phyloP scores from a whole-genome alignment of 371 early-diverging fungal genomes.

The Blakeslea trispora region DNA sequence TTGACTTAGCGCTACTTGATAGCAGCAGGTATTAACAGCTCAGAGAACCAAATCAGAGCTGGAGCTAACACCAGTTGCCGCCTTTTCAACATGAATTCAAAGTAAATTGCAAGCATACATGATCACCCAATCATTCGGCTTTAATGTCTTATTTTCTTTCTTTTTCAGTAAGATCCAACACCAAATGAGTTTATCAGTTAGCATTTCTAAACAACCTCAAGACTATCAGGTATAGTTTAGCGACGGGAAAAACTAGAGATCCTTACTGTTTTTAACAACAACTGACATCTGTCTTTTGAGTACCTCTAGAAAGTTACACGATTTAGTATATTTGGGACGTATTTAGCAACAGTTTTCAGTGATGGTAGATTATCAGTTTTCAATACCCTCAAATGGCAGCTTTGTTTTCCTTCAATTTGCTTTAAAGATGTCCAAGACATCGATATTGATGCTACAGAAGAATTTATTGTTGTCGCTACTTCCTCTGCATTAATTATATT shows the following conservation, averaged over 20 bases:
- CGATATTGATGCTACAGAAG: constrained; percentile 48
- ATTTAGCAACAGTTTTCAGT: constrained; percentile 60
- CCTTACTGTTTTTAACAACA: neutral
- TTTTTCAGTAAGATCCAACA: constrained; percentile 2
- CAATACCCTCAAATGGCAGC: constrained; percentile 50
- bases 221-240: constrained; percentile 32
- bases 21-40: constrained; percentile 59
- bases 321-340: constrained; percentile 53
- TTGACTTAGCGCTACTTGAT: constrained; percentile 31
- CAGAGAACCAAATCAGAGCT: constrained; percentile 41
- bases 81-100: constrained; percentile 49
- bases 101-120: too few species aligned
- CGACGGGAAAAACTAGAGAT: neutral
- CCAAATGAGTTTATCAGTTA: constrained; percentile 17
- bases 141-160: too few species aligned
- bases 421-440: constrained; percentile 61
- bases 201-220: constrained; percentile 21
- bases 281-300: too few species aligned
- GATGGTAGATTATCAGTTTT: constrained; percentile 64
- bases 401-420: constrained; percentile 53
- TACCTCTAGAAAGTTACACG: constrained; percentile 46
- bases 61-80: constrained; percentile 60
- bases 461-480: constrained; percentile 36
- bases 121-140: too few species aligned
- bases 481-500: constrained; percentile 52